Base-by-base conservation (phyloP, 345 rosid species). In the Syzygium grande region DNA sequence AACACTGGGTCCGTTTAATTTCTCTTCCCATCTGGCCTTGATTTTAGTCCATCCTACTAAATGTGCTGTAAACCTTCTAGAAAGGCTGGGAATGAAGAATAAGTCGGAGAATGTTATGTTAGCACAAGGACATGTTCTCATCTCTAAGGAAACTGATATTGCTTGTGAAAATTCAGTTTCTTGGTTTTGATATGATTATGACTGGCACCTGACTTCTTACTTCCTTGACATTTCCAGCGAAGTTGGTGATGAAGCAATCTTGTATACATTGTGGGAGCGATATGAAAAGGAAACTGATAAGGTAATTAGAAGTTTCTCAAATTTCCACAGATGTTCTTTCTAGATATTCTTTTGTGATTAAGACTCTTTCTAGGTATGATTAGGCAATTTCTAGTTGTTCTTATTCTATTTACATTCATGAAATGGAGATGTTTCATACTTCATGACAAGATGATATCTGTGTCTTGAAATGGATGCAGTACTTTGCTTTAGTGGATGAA, bases 221-320 rank as follows among this genome's bases (percentile, higher is more conserved):
- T 49, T 84, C n/a, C 84, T 83, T 84, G 87, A 11, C 51, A 77
- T 19, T 63, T 84, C 51, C 91, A 94, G 95, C 88, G 95, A 93
- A 88, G 93, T 84, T 34, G 94, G 95, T 61, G 93, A 93, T 83
- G 93, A 94, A 88, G 92, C 90, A 84, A 87, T 92, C 90, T 89
- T 95, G 87, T 92, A 87, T 86, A 86, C 92, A 22, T 87, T 94
- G 53, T 95, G 97, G 97, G 91, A 89, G 92, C 93, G 92, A 89
- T 91, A 89, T 73, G 92, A 94, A 63, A 90, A 85, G 85, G 90
- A 93, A 52, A 84, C 27, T 61, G 94, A 94, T 87, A 95, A 93
- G 97, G 96, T 95, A 93, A 73, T 21, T 38, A 38, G 83, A 73
- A 73, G 27, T 73, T 73, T 73, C 83, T 38, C 27, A 73, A 73